These are phyloP conservation scores for Pedinophyceae sp. DNA, from an alignment of 139 green algal species.

Conservation along the genomic window DNA sequence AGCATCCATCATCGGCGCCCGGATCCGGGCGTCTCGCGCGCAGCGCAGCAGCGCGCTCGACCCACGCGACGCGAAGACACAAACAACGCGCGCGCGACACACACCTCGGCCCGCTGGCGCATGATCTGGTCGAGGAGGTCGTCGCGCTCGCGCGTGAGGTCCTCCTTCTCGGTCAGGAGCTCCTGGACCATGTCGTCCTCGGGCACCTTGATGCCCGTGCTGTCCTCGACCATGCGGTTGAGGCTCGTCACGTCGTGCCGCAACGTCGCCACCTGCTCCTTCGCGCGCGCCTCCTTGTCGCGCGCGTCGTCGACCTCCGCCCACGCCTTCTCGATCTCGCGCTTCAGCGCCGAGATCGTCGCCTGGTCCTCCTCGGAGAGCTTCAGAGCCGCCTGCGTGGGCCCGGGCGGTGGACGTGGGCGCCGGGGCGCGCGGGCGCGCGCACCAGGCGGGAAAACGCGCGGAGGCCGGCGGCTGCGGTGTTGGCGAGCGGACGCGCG, in stretches of 20 bases:
- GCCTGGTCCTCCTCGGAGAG: slow-evolving; percentile 78
- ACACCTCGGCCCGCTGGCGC: not conserved
- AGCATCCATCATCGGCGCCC: not conserved
- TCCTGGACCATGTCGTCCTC: slow-evolving; percentile 66
- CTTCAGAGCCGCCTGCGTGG: slow-evolving; percentile 72
- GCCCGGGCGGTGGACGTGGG: too few relatives aligned
- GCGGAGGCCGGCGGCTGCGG: too few relatives aligned
- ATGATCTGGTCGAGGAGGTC: not conserved
- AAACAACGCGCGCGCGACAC: too few relatives aligned
- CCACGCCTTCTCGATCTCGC: slow-evolving; percentile 88
- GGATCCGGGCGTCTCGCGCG: not conserved
- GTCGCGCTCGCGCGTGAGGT: slow-evolving; percentile 36
- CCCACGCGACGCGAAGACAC: not conserved
- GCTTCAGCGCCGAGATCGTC: slow-evolving; percentile 68
- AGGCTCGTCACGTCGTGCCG: slow-evolving; percentile 77
- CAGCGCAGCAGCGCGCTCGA: slow-evolving; percentile 4
- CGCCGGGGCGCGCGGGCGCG: too few relatives aligned
- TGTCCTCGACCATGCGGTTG: slow-evolving; percentile 58
- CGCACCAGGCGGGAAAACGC: too few relatives aligned
- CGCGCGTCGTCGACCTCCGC: slow-evolving; percentile 58
- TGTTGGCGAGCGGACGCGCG: too few relatives aligned
- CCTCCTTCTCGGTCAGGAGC: slow-evolving; percentile 61
- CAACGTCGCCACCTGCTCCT: slow-evolving; percentile 12
- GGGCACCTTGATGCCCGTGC: slow-evolving; percentile 46
- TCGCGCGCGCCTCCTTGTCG: slow-evolving; percentile 51